Percentiles rank a stretch among this genome's conserved stretches.
These are phyloP conservation scores for Ascochyta koolunga DNA, from an alignment of 2,329 filamentous ascomycete species.

Conservation along the genomic window DNA sequence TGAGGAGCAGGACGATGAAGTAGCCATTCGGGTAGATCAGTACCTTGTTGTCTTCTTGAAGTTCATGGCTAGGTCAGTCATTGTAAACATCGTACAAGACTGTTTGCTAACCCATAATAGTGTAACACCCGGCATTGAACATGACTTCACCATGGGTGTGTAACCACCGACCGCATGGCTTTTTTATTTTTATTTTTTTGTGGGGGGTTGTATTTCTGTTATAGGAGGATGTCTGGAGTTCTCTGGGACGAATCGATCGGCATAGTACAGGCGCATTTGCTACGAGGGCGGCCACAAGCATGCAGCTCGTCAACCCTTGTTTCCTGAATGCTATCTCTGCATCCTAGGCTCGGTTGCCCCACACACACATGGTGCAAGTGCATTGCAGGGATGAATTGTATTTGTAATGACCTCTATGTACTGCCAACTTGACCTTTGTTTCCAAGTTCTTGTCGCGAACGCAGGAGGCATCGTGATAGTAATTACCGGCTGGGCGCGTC, in stretches of 20 bases:
- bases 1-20: conserved; percentile 70
- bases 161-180: conserved; percentile 55
- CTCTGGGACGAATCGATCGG: not conserved
- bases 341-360: not conserved
- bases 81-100: conserved; percentile 49
- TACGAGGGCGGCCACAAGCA: not conserved
- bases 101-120: conserved; percentile 66
- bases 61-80: conserved; percentile 61
- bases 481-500: too few species aligned
- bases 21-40: conserved; percentile 85
- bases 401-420: not conserved
- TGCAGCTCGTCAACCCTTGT: not conserved
- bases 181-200: not conserved
- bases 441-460: too few species aligned
- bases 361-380: not conserved
- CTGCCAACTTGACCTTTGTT: too few species aligned
- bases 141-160: conserved; percentile 96
- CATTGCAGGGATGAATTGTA: not conserved
- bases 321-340: not conserved
- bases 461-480: too few species aligned
- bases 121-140: conserved; percentile 95
- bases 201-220: not conserved
- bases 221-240: not conserved
- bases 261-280: conserved; percentile 8
- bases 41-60: conserved; percentile 88